phyloP scores from a whole-genome alignment of 2,329 filamentous ascomycete species.

The Meredithiella fracta region DNA sequence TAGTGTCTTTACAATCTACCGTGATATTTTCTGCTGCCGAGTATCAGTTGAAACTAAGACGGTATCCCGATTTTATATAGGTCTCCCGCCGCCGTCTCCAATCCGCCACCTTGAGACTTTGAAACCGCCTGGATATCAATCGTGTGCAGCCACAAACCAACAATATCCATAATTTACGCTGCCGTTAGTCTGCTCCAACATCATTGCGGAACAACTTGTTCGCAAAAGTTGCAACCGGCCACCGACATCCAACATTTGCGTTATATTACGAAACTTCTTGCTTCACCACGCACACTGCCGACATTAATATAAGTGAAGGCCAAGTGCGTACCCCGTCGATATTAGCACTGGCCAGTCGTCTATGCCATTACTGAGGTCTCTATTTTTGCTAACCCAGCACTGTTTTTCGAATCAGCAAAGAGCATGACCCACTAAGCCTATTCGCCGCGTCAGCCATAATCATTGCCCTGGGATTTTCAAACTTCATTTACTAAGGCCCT shows the following conservation, averaged over 20 bases:
- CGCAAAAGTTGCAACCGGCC: no score
- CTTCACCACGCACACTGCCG: background rate
- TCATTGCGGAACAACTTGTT: no score
- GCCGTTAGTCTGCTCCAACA: background rate
- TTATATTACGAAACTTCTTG: no score
- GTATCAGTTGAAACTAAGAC: background rate
- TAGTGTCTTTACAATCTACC: background rate
- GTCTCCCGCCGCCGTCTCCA: background rate
- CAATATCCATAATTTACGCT: background rate
- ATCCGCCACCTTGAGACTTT: background rate
- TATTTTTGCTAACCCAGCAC: background rate
- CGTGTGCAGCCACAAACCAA: background rate
- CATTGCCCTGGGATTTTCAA: background rate
- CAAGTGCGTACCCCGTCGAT: background rate
- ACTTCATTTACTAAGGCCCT: background rate
- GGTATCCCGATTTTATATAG: background rate
- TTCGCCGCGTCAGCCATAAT: constrained; percentile 4
- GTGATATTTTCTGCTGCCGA: background rate
- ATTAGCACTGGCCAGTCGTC: background rate
- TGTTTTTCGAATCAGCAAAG: background rate
- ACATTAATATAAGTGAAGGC: background rate
- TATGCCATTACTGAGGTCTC: background rate
- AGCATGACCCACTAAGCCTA: background rate
- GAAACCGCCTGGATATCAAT: background rate
- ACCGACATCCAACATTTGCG: background rate